A percentile compares a stretch with the other conserved stretches of the same genome.
These are phyloP conservation scores for Setaria italica DNA, from an alignment of 202 grass and related monocot genomes.

Conservation along the genomic window DNA sequence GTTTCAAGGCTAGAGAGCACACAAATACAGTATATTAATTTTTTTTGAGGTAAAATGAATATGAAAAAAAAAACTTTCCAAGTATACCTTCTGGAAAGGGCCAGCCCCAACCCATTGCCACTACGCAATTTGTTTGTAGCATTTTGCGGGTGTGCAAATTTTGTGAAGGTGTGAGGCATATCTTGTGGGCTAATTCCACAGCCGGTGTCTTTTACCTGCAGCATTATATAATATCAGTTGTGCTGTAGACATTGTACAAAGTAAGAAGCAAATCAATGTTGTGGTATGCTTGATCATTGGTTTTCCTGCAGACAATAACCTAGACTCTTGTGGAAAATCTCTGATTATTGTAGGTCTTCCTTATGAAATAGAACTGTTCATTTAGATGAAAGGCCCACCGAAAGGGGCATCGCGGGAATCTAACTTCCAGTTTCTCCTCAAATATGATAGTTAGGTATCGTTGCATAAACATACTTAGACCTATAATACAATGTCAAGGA, in stretches of 20 bases:
- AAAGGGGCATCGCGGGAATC: too few relatives aligned
- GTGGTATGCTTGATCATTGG: background rate
- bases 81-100: conserved; percentile 83
- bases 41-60: background rate
- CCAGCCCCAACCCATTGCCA: conserved; percentile 75
- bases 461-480: background rate
- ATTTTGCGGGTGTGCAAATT: conserved; percentile 55
- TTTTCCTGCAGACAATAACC: conserved; percentile 18
- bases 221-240: conserved; percentile 21
- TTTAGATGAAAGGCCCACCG: background rate
- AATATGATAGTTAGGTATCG: conserved; percentile 3
- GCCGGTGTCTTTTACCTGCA: conserved; percentile 88
- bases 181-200: conserved; percentile 81
- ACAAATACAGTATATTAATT: background rate
- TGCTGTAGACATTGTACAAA: conserved; percentile 1
- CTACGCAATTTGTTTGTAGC: conserved; percentile 9
- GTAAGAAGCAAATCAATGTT: background rate
- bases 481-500: conserved; percentile 15
- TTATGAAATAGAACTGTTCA: background rate
- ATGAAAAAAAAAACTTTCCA: conserved; percentile 18
- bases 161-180: conserved; percentile 69
- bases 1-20: background rate
- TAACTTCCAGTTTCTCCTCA: conserved; percentile 8
- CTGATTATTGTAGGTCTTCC: background rate
- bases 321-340: background rate